Base-by-base conservation (phyloP, 768 basidiomycete genomes). In the Tylopilus cervinicoccineus region DNA sequence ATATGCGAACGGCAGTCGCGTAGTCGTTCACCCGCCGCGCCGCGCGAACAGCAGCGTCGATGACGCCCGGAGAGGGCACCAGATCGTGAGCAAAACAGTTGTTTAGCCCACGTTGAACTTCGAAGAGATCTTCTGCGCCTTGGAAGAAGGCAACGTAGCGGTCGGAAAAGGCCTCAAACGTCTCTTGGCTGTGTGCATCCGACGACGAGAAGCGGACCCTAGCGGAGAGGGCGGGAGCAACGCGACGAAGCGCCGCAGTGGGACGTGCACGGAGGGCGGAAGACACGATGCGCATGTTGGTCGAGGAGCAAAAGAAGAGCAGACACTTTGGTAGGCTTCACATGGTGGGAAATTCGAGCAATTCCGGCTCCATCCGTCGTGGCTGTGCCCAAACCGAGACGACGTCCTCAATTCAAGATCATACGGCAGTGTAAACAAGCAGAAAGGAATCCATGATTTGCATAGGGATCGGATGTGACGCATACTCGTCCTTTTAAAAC, bases 41-140 rank as follows among this genome's bases (percentile, higher is more conserved):
- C 48, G 93, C 93, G 45, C 83, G 81, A 53, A 94, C 73, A 23
- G 92, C 92, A 54, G 90, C 88, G 72, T 93, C 91, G 46, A 94
- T 72, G 59, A 95, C 90, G 46, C 75, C 67, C 23, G 90, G 80
- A 2, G 89, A 80, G 5, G 93, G 93, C 13, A 96, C 93, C 54
- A 96, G 81, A 70, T 99, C 96, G 70, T 98, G 95, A 3, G 96
- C 91, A 68, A 99, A 99, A 76, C 94, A 97, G 79, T 99, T 99
- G 79, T 99, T 98, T 62, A 99, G 76, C 32, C 96, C 96, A 43
- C 96, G 90, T 73, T 99, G 95, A 55, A 99, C 88, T 76, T 99
- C 96, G 66, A 99, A 99, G 49, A 97, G 80, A 73, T 99, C 96
- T 64, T 93, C 84, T 41, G 92, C 93, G 47, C 81, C 78, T 64